Conservation (phyloP, 1,139 yeast species). For the Blastobotrys capitulatus region DNA sequence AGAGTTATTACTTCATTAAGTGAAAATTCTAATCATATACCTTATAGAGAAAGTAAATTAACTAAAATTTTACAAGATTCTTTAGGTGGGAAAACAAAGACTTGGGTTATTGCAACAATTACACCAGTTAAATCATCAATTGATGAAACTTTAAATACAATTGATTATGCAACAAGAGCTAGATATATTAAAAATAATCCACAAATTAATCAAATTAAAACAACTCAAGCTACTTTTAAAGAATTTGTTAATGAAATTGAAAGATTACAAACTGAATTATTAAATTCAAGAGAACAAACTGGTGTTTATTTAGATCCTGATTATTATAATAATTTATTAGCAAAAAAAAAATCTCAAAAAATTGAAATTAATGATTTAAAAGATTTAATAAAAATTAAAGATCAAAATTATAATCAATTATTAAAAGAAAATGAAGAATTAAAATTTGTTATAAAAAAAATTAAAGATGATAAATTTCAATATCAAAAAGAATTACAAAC, state of each 20-base stretch:
- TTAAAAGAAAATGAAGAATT: neutral
- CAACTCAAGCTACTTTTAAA: constrained; percentile 46
- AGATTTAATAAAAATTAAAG: constrained; percentile 34
- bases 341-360: constrained; percentile 40
- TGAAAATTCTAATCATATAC: constrained; percentile 59
- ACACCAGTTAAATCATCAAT: constrained; percentile 70
- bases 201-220: constrained; percentile 50
- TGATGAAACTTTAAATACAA: constrained; percentile 76
- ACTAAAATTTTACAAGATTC: constrained; percentile 78
- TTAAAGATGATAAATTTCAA: neutral
- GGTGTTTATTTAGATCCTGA: constrained; percentile 50
- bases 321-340: constrained; percentile 39
- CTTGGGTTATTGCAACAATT: constrained; percentile 73
- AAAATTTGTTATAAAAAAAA: neutral
- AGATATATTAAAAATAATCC: constrained; percentile 73
- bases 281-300: constrained; percentile 50
- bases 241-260: constrained; percentile 52
- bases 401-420: constrained; percentile 25
- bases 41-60: constrained; percentile 80
- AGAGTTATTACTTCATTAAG: constrained; percentile 74
- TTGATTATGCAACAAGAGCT: constrained; percentile 78
- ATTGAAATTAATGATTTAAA: constrained; percentile 40
- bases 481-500: neutral
- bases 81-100: constrained; percentile 75
- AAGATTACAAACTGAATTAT: constrained; percentile 55